Base-by-base conservation (phyloP, 2,329 filamentous ascomycete genomes). In the Aureobasidium sp. region DNA sequence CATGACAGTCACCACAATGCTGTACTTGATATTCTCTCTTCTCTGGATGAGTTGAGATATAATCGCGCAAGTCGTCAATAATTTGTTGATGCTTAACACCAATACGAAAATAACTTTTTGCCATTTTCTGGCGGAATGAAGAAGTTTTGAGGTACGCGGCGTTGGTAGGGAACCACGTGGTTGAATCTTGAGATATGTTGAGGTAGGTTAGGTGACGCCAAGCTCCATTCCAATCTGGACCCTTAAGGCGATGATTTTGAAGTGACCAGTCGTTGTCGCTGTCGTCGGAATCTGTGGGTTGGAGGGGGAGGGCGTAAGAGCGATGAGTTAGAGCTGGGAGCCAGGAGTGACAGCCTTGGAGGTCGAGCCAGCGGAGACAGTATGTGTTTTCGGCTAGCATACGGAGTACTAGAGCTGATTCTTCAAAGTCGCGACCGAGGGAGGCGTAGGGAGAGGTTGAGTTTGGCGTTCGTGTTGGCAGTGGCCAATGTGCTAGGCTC, bases 401-500 rank as follows among this genome's bases (percentile, higher is more conserved):
- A 6, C 82, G 79, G 1, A 87, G 74, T 24, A 86, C 78, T 20
- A 78, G 78, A 0, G 81, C 77, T 1, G 83, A 79, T 69, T 86
- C 83, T 41, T 78, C 76, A 76, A 79, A 81, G 69, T 85, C 79
- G 59, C 81, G 75, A 61, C 85, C 82, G 34, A 78, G 71, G 3
- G 75, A 74, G 8, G 79, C 79, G 71, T 85, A 84, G 59, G 78
- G 76, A 62, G 82, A 76, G 4, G 78, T 79, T 2, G 82, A 73
- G 64, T 83, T 81, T 0, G 82, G 82, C 0, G 82, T 84, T n/a
- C 81, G 72, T 0, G 80, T 82, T 2, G 84, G 84, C 24, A 76
- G 73, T 2, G 84, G 83, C 84, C 84, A 87, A 69, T 84, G 77
- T 2, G 84, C 84, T 2, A 87, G 75, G 0, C 84, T 87, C 2